Percentiles rank a stretch among this genome's conserved stretches.
Evolutionary conservation across 352 stramenopile species (phyloP).

Genomic region (Pythium rhizo-oryzae): DNA sequence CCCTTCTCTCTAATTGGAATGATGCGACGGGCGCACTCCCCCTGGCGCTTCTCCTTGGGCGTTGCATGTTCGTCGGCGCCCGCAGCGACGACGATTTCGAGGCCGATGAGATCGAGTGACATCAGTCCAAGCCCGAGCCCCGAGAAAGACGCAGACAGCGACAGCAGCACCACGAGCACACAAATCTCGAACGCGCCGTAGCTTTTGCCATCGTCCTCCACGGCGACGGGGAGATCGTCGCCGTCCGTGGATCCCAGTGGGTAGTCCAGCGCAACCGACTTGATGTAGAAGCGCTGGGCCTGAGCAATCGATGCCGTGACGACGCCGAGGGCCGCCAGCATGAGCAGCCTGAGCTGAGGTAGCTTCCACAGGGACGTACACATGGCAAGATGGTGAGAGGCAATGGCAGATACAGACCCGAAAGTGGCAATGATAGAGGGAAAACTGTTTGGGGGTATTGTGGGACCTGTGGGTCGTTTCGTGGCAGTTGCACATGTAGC

Average conservation of each 20-base stretch:
- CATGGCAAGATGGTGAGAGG: no score
- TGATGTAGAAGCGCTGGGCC: neutral
- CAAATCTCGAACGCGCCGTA: slow-evolving; percentile 46
- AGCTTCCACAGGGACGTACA: neutral
- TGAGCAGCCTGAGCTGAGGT: neutral
- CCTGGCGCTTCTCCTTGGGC: slow-evolving; percentile 60
- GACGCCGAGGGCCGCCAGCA: neutral
- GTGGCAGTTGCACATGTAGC: neutral
- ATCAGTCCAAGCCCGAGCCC: slow-evolving; percentile 97
- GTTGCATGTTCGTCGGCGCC: slow-evolving; percentile 86
- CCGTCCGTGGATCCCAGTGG: neutral
- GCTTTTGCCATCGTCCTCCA: neutral
- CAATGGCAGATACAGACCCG: no score
- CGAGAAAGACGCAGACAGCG: slow-evolving; percentile 92
- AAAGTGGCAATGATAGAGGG: no score
- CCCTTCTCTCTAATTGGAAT: slow-evolving; percentile 92
- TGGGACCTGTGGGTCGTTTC: neutral
- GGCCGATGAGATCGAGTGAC: slow-evolving; percentile 96
- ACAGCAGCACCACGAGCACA: slow-evolving; percentile 60
- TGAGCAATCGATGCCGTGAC: neutral
- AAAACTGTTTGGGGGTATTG: no score
- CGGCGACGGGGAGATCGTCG: neutral
- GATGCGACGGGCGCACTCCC: slow-evolving; percentile 74
- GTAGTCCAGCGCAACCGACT: neutral
- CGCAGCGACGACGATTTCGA: slow-evolving; percentile 95